Evolutionary conservation across 257 asterid genomes (phyloP), one percentile per base, ranked within the genome.

Genomic region (Nicotiana sylvestris): DNA sequence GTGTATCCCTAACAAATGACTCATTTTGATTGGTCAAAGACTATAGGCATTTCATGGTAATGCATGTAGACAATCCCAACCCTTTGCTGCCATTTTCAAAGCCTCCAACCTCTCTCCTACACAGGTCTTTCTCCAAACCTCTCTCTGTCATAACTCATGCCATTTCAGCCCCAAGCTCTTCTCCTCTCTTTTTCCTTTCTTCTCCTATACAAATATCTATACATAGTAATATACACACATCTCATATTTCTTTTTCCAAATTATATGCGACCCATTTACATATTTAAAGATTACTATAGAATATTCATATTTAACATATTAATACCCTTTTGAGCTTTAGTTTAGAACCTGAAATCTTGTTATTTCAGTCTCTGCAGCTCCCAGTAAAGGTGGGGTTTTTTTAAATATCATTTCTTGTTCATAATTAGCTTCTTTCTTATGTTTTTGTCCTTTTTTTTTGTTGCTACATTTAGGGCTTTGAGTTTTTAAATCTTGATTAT

Each of bases 1-100:
- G 21, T 21, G 21, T 21, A 21, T 21, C 21, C 21, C 21, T 21
- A 21, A 21, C 21, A 21, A 21, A 21, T 21, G 51, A 9, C 11
- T 9, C 51, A 43, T 49, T 72, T 51, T 76, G 80, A 76, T 76
- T 76, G 80, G 80, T 76, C 16, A 43, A 27, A 74, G 43, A 27
- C 29, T 51, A 51, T 29, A 27, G 39, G 18, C 27, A 12, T 51
- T 51, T 51, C 80, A 76, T 51, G 27, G 64, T 27, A 7, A 8
- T 51, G 11, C 80, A 51, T 49, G 64, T 27, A 76, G 1, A 15
- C 16, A 27, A 76, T 51, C 8, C 13, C 70, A 35, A 13, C 80
- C 27, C 62, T 15, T 76, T 51, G 29, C 43, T 76, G 46, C 43
- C 80, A 51, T 51, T 76, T 74, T 51, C 80, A 51, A 76, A 51